Evolutionary conservation across 2,329 filamentous ascomycete genomes (phyloP), one percentile per base, ranked within the genome.

Genomic region (Coleophoma cylindrospora): DNA sequence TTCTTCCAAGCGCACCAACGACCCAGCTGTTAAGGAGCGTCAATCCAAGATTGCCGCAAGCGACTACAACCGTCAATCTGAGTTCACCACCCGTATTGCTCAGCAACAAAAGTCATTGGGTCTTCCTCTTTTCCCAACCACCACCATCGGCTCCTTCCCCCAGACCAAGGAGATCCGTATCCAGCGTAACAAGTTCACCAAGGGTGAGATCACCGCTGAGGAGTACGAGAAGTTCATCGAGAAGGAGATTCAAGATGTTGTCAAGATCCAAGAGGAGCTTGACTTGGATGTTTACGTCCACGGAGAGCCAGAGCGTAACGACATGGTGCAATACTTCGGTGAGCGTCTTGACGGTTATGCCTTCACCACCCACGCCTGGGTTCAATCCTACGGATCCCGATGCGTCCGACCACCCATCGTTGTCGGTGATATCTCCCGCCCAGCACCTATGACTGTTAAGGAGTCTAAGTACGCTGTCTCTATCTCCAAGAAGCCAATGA

Each of bases 301-400:
- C 80, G 94, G 94, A 70, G 94, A 99, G 83, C 94, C 94, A 54
- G 94, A 99, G 84, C 91, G 94, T 73, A 99, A 99, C 79, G 94
- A 99, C 85, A 99, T 99, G 94, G 94, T 99, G 48, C 94, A 99
- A 77, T 99, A 96, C 86, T 99, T 99, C 65, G 94, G 94, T 74
- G 94, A 99, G 84, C 88, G 90, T 67, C 82, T 99, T 57, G 84
- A 95, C 66, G 94, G 94, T 67, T 99, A 97, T 73, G 87, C 91
- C 70, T 99, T 99, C 84, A 99, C 94, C 71, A 97, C 92, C 71
- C 89, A 96, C 77, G 94, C 89, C 63, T 99, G 94, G 94, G 94
- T 99, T 51, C 91, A 99, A 83, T 90, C 84, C 65, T 99, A 99
- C 74, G 94, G 94, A 66, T 99, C 94, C 62, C 94, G 94, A 68